Evolutionary conservation across 139 green algal genomes (phyloP).

Genomic region (Marvania coccoides): DNA sequence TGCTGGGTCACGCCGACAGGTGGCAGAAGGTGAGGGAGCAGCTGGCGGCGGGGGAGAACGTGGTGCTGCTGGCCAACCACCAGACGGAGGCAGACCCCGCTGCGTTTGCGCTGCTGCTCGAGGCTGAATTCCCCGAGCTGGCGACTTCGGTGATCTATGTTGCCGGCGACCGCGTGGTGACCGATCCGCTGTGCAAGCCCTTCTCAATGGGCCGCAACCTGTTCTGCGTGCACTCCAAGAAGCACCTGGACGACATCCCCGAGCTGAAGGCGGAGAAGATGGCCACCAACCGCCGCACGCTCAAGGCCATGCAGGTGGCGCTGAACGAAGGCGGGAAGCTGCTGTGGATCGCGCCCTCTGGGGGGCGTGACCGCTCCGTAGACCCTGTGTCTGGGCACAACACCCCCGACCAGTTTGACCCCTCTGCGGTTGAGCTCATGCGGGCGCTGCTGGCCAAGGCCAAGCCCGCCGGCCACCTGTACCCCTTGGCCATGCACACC

Average conservation of each 20-base stretch:
- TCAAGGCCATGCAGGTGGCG: slow-evolving; percentile 58
- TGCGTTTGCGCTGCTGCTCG: slow-evolving; percentile 91
- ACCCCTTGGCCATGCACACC: slow-evolving; percentile 88
- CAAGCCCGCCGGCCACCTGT: slow-evolving; percentile 73
- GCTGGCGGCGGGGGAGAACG: slow-evolving; percentile 79
- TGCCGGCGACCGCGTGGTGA: slow-evolving; percentile 87
- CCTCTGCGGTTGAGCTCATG: slow-evolving; percentile 88
- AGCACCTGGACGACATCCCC: slow-evolving; percentile 90
- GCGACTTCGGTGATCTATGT: slow-evolving; percentile 82
- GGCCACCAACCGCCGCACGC: slow-evolving; percentile 81
- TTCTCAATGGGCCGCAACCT: slow-evolving; percentile 99
- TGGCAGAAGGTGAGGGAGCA: slow-evolving; percentile 39
- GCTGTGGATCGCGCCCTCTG: slow-evolving; percentile 89
- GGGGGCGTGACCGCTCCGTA: slow-evolving; percentile 78
- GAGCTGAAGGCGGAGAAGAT: slow-evolving; percentile 78
- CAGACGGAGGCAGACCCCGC: slow-evolving; percentile 96
- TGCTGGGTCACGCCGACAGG: slow-evolving; percentile 51
- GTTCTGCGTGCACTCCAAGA: slow-evolving; percentile 98
- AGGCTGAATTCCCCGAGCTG: slow-evolving; percentile 68
- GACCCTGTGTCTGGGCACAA: slow-evolving; percentile 33
- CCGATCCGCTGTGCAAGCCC: slow-evolving; percentile 92
- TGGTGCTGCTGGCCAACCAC: slow-evolving; percentile 97
- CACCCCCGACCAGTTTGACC: slow-evolving; percentile 75
- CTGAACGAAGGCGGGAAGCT: slow-evolving; percentile 70
- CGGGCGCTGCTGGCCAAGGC: slow-evolving; percentile 56